Evolutionary conservation across 345 rosid genomes (phyloP).

Genomic region (Reutealis trisperma): DNA sequence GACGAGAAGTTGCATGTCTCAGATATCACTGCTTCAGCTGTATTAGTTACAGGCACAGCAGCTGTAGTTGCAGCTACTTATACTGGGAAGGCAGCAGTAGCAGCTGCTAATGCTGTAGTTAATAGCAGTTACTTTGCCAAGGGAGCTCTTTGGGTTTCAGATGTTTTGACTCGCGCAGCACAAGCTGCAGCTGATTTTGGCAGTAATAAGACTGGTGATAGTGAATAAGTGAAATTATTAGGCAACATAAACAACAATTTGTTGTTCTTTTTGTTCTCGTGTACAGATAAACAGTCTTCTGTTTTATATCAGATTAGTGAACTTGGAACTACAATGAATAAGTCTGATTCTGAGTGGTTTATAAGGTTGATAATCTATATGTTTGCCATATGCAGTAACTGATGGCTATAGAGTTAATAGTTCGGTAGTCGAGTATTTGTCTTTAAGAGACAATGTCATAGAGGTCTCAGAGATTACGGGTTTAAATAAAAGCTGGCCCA

Average conservation of each 20-base stretch:
- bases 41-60: slow-evolving; percentile 66
- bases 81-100: slow-evolving; percentile 60
- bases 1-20: slow-evolving; percentile 71
- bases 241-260: neutral
- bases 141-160: slow-evolving; percentile 88
- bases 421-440: too few relatives aligned
- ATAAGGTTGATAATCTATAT: too few relatives aligned
- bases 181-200: slow-evolving; percentile 73
- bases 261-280: neutral
- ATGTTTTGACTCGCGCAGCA: slow-evolving; percentile 59
- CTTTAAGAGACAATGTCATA: too few relatives aligned
- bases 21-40: slow-evolving; percentile 66
- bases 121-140: slow-evolving; percentile 77
- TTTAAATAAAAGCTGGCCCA: too few relatives aligned
- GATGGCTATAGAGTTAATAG: too few relatives aligned
- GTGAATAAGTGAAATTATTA: slow-evolving; percentile 25
- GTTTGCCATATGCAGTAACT: too few relatives aligned
- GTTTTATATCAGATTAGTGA: neutral
- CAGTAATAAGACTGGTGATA: slow-evolving; percentile 35
- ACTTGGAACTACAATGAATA: too few relatives aligned
- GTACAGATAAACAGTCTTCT: neutral
- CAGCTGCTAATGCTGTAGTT: slow-evolving; percentile 63
- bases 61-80: slow-evolving; percentile 62
- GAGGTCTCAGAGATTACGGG: too few relatives aligned
- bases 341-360: too few relatives aligned